Evolutionary conservation across 495 filamentous ascomycete genomes (phyloP).

Genomic region (Neurospora sp.): DNA sequence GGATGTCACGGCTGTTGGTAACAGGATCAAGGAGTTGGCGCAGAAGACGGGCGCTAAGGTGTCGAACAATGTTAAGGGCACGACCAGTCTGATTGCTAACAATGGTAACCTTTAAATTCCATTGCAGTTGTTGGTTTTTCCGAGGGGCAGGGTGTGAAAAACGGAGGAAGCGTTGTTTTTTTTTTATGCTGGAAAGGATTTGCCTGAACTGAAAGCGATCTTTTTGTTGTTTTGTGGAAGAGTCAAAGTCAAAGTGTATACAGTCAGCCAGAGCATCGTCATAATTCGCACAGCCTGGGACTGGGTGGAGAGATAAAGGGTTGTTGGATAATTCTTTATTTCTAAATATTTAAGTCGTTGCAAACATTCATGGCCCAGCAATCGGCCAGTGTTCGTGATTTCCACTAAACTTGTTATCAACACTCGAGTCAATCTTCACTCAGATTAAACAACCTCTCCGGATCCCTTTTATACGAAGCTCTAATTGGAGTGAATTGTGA

Average conservation of each 20-base stretch:
- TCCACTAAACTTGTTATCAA: neutral
- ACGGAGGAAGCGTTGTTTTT: neutral
- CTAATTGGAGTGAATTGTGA: too few relatives aligned
- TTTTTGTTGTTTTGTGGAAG: neutral
- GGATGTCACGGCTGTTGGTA: constrained; percentile 23
- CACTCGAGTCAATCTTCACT: neutral
- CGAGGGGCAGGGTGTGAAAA: neutral
- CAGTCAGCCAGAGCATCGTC: neutral
- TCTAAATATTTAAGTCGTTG: neutral
- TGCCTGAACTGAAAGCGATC: neutral
- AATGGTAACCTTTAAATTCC: constrained; percentile 27
- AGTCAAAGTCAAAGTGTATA: neutral
- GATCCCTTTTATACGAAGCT: neutral
- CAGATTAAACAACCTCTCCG: neutral
- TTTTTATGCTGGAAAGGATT: neutral
- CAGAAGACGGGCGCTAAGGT: constrained; percentile 26
- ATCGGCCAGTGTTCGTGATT: neutral
- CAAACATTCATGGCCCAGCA: neutral
- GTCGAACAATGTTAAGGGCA: constrained; percentile 22
- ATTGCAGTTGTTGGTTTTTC: too few relatives aligned
- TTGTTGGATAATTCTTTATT: neutral
- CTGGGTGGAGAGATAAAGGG: neutral
- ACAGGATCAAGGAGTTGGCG: constrained; percentile 38
- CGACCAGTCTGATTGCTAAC: constrained; percentile 39
- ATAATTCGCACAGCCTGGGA: neutral